Evolutionary conservation across 2,329 filamentous ascomycete species (phyloP), one percentile per base, ranked within the genome.

Genomic region (Seiridium cupressi): DNA sequence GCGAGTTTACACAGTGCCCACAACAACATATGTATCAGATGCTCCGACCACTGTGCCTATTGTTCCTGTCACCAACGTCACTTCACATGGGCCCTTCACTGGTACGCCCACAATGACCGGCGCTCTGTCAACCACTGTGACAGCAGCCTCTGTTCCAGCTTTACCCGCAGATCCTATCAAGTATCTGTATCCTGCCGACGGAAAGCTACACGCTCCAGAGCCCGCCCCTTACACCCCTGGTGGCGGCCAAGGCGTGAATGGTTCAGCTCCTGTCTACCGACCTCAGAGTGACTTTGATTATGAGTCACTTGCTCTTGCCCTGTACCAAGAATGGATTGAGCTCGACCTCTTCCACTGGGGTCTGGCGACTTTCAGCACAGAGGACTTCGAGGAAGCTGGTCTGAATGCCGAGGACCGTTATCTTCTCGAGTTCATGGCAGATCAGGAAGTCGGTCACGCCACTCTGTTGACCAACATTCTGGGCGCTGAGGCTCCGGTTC

Each of bases 281-380:
- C 87, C 91, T 0, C 82, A 91, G 68, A 91, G 88, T 64, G 92
- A 96, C 69, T 95, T 93, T 69, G 92, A 95, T 73, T 95, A 89
- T 71, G 83, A 94, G 71, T 93, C 90, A 0, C 81, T 95, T 36
- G 83, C 87, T 0, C 79, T 95, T 10, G 90, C 84, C 10, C 78
- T 94, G 0, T 93, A 94, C 70, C 89, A 93, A 68, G 91, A 95
- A 74, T 95, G 86, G 84, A 92, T 94, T 58, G 91, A 95, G 75
- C 81, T 95, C 1, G 92, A 95, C 70, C 81, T 92, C 11, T 95
- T 95, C 82, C 87, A 91, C 73, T 87, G 89, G 70, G 91, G 89
- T 11, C 81, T 95, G 3, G 85, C 84, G 0, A 84, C 79, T 0
- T 95, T 91, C 74, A 86, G 85, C 1, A 84, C 80, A 0, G 79